Evolutionary conservation across 2,329 filamentous ascomycete genomes (phyloP).

Genomic region (Huntiella moniliformis): DNA sequence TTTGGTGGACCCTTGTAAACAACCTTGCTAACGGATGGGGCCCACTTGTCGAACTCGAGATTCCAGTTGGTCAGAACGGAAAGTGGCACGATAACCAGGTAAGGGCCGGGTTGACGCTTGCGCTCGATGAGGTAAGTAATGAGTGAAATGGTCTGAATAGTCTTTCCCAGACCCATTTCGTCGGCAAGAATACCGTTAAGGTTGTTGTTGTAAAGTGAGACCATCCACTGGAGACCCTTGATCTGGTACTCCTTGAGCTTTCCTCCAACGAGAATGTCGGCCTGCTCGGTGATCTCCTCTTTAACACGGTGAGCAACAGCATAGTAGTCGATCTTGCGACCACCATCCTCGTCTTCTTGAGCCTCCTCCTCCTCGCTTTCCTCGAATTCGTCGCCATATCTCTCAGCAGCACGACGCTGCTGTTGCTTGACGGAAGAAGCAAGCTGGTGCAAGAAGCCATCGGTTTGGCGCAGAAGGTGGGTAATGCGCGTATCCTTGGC

Average conservation of each 20-base stretch:
- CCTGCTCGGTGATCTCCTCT: slow-evolving; percentile 74
- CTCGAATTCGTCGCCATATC: slow-evolving; percentile 45
- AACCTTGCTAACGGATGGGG: slow-evolving; percentile 65
- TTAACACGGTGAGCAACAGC: slow-evolving; percentile 91
- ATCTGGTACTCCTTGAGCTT: slow-evolving; percentile 92
- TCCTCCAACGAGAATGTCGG: slow-evolving; percentile 74
- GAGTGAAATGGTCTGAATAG: slow-evolving; percentile 95
- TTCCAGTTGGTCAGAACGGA: slow-evolving; percentile 99
- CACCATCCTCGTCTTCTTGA: slow-evolving; percentile 50
- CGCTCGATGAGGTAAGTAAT: slow-evolving; percentile 93
- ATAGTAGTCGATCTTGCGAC: slow-evolving; percentile 91
- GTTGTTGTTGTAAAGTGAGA: slow-evolving; percentile 99
- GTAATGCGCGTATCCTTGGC: slow-evolving; percentile 99
- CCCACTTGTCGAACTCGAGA: slow-evolving; percentile 97
- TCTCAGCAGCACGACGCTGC: slow-evolving; percentile 64
- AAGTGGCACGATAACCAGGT: slow-evolving; percentile 87
- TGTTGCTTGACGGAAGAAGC: slow-evolving; percentile 88
- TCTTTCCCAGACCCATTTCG: slow-evolving; percentile 99
- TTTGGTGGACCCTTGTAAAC: slow-evolving; percentile 95
- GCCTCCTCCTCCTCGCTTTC: slow-evolving; percentile 40
- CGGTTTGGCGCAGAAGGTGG: slow-evolving; percentile 87
- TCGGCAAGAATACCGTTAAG: slow-evolving; percentile 96
- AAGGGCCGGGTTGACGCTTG: slow-evolving; percentile 82
- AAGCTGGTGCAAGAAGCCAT: slow-evolving; percentile 91
- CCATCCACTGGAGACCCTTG: slow-evolving; percentile 99